These are phyloP conservation scores for Microglena sp. DNA, from an alignment of 139 green algal species.

Conservation along the genomic window DNA sequence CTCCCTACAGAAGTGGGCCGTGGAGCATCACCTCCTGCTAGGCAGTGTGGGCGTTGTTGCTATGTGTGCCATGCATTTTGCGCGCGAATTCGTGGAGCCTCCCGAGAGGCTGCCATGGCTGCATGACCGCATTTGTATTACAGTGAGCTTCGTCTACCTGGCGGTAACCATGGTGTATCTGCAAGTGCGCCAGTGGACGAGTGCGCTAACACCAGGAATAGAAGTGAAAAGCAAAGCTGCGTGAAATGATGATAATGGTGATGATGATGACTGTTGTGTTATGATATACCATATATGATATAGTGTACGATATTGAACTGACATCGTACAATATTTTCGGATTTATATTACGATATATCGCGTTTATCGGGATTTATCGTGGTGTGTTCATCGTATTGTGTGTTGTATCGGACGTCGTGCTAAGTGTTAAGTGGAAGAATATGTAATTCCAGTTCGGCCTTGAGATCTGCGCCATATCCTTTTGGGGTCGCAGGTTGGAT, in stretches of 20 bases:
- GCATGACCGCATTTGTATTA: slow-evolving; percentile 45
- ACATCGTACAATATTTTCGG: too few relatives aligned
- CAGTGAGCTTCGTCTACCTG: slow-evolving; percentile 37
- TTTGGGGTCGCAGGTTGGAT: too few relatives aligned
- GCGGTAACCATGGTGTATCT: slow-evolving; percentile 1
- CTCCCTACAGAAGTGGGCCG: neutral
- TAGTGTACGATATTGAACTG: too few relatives aligned
- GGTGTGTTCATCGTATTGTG: too few relatives aligned
- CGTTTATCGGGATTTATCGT: too few relatives aligned
- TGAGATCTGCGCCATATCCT: too few relatives aligned
- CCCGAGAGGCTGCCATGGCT: slow-evolving; percentile 41
- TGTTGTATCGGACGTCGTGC: too few relatives aligned
- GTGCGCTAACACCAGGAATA: neutral
- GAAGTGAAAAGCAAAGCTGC: neutral
- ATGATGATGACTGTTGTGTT: too few relatives aligned
- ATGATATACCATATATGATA: too few relatives aligned
- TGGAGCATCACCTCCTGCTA: slow-evolving; percentile 2
- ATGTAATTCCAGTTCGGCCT: too few relatives aligned
- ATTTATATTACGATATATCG: too few relatives aligned
- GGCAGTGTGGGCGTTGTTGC: neutral
- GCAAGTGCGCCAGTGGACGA: slow-evolving; percentile 11
- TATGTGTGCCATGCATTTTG: slow-evolving; percentile 25
- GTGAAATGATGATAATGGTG: neutral
- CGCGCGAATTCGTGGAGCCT: slow-evolving; percentile 17
- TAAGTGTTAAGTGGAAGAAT: too few relatives aligned